Percentiles rank a stretch among this genome's conserved stretches.
Conservation (phyloP, 768 basidiomycete genomes). For the Suillus variegatus region DNA sequence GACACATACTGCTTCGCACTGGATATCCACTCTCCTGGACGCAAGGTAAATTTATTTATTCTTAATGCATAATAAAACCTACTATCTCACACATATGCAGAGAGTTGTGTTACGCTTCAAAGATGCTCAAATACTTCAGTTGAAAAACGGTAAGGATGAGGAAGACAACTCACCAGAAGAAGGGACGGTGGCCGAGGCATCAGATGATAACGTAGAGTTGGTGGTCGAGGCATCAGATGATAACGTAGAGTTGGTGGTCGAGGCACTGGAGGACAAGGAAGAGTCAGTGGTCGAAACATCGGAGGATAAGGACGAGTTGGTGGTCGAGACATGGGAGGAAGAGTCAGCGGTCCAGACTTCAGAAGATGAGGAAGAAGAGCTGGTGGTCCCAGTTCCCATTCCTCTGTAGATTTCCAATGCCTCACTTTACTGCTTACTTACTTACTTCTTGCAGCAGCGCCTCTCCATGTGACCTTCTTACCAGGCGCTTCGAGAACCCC, state of each 20-base stretch:
- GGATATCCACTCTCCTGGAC: background rate
- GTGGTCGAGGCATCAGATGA: too few relatives aligned
- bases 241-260: background rate
- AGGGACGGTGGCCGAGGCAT: too few relatives aligned
- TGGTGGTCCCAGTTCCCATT: background rate
- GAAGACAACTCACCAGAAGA: background rate
- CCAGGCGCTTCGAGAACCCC: background rate
- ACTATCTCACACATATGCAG: background rate
- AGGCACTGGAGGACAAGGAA: background rate
- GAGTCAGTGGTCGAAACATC: too few relatives aligned
- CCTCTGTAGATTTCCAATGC: background rate
- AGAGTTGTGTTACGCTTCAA: background rate
- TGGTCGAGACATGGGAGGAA: background rate
- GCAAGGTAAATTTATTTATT: conserved; percentile 1
- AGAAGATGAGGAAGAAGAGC: background rate
- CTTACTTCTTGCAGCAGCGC: background rate
- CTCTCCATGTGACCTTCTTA: background rate
- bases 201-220: too few relatives aligned
- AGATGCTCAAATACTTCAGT: background rate
- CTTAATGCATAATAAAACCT: background rate
- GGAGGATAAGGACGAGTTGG: background rate
- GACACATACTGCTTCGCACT: conserved; percentile 4
- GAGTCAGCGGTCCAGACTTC: too few relatives aligned
- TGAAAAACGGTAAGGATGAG: background rate
- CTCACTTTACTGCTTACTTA: background rate